Conservation (phyloP, 148 eudicot genomes). For the Rhododendron henanense region DNA sequence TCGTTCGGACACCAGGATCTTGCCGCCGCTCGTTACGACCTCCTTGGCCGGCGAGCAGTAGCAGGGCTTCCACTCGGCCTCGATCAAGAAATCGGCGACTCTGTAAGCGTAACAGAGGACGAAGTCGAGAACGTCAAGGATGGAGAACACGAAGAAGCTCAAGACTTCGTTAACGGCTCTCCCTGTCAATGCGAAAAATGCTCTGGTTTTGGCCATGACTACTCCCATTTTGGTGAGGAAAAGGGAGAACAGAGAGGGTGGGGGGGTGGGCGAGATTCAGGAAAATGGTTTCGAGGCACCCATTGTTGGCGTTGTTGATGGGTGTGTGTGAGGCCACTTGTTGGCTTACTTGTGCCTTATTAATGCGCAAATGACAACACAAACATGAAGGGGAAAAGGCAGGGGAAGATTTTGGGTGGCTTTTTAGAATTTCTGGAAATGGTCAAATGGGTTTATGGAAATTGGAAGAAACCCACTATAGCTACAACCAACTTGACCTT, state of each 20-base stretch:
- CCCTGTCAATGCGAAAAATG: slow-evolving; percentile 27
- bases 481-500: background rate
- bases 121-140: slow-evolving; percentile 61
- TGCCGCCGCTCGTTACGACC: slow-evolving; percentile 41
- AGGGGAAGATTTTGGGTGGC: background rate
- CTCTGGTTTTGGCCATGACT: slow-evolving; percentile 16
- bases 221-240: background rate
- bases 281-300: background rate
- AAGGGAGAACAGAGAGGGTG: background rate
- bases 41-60: slow-evolving; percentile 57
- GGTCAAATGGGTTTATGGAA: slow-evolving; percentile 5
- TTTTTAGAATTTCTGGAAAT: background rate
- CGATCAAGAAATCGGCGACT: slow-evolving; percentile 49
- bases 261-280: slow-evolving; percentile 4
- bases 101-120: slow-evolving; percentile 58
- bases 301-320: background rate
- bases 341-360: background rate
- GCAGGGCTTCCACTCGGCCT: slow-evolving; percentile 80
- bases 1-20: slow-evolving; percentile 64
- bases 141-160: slow-evolving; percentile 58
- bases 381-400: background rate
- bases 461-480: background rate
- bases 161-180: slow-evolving; percentile 39
- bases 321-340: background rate
- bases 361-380: background rate